Conservation (phyloP, 1,139 yeast species). For the Candida anutae region DNA sequence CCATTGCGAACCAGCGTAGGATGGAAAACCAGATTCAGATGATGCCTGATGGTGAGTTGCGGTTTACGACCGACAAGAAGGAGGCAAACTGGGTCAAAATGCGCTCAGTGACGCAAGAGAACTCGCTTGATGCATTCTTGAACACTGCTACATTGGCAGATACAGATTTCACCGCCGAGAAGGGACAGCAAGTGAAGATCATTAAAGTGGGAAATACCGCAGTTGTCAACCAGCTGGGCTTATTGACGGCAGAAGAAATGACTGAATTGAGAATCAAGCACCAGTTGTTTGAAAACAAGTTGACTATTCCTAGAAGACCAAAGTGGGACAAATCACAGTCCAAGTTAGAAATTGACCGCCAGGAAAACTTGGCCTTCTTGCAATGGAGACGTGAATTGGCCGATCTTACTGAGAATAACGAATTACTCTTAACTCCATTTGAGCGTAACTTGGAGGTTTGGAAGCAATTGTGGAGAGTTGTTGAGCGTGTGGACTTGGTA, state of each 20-base stretch:
- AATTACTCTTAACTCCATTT: conserved; percentile 86
- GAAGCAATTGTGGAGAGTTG: conserved; percentile 98
- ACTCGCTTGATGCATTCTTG: conserved; percentile 87
- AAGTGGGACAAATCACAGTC: conserved; percentile 70
- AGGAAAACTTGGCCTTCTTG: conserved; percentile 84
- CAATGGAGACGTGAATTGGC: conserved; percentile 94
- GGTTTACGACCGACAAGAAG: conserved; percentile 74
- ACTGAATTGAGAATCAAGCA: conserved; percentile 57
- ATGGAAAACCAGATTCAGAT: conserved; percentile 62
- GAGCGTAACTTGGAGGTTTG: conserved; percentile 97
- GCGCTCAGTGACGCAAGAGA: conserved; percentile 91
- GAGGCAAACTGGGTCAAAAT: conserved; percentile 87
- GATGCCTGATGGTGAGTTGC: conserved; percentile 79
- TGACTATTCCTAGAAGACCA: conserved; percentile 95
- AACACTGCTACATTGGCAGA: conserved; percentile 94
- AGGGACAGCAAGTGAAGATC: conserved; percentile 74
- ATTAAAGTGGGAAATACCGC: conserved; percentile 64
- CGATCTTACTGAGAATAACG: conserved; percentile 69
- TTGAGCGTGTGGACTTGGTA: conserved; percentile 87
- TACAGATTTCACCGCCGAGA: conserved; percentile 92
- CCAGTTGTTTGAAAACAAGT: conserved; percentile 63
- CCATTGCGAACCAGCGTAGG: conserved; percentile 69
- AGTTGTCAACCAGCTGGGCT: conserved; percentile 35
- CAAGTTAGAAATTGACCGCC: conserved; percentile 70
- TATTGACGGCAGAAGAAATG: conserved; percentile 65